These are phyloP conservation scores for Clonostachys rhizophaga DNA, from an alignment of 2,329 filamentous ascomycete species.

Conservation along the genomic window DNA sequence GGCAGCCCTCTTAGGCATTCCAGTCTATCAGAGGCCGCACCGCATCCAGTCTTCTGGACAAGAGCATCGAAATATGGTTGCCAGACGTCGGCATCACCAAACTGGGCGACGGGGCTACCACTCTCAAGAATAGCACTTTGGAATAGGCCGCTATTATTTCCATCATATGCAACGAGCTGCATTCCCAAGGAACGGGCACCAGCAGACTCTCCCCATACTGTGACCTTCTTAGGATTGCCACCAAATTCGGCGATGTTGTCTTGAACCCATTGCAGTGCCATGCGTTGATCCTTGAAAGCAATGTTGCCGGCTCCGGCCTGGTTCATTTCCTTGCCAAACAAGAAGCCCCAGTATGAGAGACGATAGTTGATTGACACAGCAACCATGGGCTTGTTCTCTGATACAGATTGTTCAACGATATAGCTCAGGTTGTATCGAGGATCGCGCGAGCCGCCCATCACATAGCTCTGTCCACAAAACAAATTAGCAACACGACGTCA, in stretches of 20 bases:
- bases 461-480: no score
- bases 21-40: constrained; percentile 22
- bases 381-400: constrained; percentile 48
- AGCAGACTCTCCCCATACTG: constrained; percentile 23
- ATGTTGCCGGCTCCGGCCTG: constrained; percentile 38
- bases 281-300: constrained; percentile 32
- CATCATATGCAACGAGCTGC: constrained; percentile 51
- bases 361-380: constrained; percentile 51
- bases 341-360: constrained; percentile 46
- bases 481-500: constrained; percentile 8
- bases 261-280: constrained; percentile 21
- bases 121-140: constrained; percentile 48
- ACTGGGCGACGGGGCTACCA: constrained; percentile 21
- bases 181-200: constrained; percentile 26
- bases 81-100: constrained; percentile 4
- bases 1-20: constrained; percentile 27
- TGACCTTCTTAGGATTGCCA: constrained; percentile 17
- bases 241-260: constrained; percentile 22
- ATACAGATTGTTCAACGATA: constrained; percentile 47
- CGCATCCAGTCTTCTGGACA: constrained; percentile 13
- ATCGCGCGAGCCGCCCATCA: constrained; percentile 41
- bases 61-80: not conserved
- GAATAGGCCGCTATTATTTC: constrained; percentile 50
- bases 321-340: constrained; percentile 37
- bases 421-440: constrained; percentile 55